phyloP scores from a whole-genome alignment of 495 filamentous ascomycete species.

The Aspergillus bertholletiae region DNA sequence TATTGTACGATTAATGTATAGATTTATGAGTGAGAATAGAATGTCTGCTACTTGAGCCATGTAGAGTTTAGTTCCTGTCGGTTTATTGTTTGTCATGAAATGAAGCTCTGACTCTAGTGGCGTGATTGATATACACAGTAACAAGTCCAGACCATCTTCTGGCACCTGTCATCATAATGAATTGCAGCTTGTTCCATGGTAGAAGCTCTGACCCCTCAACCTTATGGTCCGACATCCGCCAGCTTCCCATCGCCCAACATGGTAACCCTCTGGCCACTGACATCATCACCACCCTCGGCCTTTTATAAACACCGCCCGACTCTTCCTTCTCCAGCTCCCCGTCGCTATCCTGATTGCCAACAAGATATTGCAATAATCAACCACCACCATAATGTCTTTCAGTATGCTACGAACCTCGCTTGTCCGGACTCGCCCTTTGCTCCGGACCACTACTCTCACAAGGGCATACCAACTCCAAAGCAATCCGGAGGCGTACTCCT shows the following conservation, averaged over 20 bases:
- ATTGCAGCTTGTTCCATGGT: too few relatives aligned
- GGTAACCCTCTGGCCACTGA: background rate
- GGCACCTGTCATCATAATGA: too few relatives aligned
- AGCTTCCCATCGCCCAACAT: background rate
- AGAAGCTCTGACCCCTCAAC: too few relatives aligned
- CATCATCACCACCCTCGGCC: background rate
- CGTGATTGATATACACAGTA: too few relatives aligned
- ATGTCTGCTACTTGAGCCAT: too few relatives aligned
- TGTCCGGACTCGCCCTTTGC: background rate
- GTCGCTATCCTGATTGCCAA: background rate
- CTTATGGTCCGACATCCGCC: too few relatives aligned
- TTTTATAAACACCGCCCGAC: background rate
- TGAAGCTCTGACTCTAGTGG: too few relatives aligned
- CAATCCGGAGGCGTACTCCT: background rate
- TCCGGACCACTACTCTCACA: background rate
- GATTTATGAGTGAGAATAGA: background rate
- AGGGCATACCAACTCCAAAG: background rate
- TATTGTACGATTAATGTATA: slow-evolving; percentile 2
- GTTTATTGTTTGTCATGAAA: too few relatives aligned
- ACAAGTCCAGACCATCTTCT: too few relatives aligned
- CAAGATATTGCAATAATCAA: background rate
- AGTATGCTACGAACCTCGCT: background rate
- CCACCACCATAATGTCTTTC: background rate
- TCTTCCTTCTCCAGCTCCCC: background rate
- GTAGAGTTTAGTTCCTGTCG: too few relatives aligned